Evolutionary conservation across 2,329 filamentous ascomycete genomes (phyloP), one percentile per base, ranked within the genome.

Genomic region (Chaetomium strumarium): DNA sequence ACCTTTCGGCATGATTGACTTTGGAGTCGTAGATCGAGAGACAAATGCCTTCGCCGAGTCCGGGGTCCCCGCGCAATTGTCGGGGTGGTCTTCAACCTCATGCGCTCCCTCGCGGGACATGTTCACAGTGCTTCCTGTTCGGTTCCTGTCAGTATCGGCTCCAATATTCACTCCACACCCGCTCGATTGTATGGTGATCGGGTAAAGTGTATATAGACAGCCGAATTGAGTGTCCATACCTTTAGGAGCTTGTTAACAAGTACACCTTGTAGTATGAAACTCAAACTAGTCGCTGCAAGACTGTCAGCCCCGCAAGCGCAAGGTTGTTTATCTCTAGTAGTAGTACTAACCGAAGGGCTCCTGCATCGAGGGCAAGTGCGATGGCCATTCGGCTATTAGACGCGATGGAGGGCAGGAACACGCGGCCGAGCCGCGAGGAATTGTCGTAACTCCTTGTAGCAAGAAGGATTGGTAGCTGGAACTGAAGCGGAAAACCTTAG

Each of bases 1-100:
- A 4, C 64, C 66, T 29, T 68, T 68, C 10, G 66, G 67, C 9
- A 64, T 67, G 5, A 59, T 44, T 52, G 46, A 58, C 20, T 49
- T 53, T 14, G 38, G 43, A 13, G 31, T 14, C 1, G 37, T 33
- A 19, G 24, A 20, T 9, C 39, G 13, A 8, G 31, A 24, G 24
- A 31, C 49, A 13, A 31, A 52, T 20, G 19, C 34, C 16, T 19
- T 41, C 31, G 10, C 58, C 33, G 52, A 47, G 50, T 38, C 49
- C 51, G 56, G 57, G 52, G 59, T 59, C 60, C 55, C 54, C 54
- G 55, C 53, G 50, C 51, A 57, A 46, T 53, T 51, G 44, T 50
- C 51, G 51, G 33, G 24, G n/a, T 20, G 29, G 10, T 29, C 19
- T 3, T 46, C 17, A 7, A 8, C 20, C 11, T 40, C 16, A 30